A percentile compares a stretch with the other conserved stretches of the same genome.
phyloP scores from a whole-genome alignment of 176 grass and related monocot genomes.

The Aegilops speltoides region DNA sequence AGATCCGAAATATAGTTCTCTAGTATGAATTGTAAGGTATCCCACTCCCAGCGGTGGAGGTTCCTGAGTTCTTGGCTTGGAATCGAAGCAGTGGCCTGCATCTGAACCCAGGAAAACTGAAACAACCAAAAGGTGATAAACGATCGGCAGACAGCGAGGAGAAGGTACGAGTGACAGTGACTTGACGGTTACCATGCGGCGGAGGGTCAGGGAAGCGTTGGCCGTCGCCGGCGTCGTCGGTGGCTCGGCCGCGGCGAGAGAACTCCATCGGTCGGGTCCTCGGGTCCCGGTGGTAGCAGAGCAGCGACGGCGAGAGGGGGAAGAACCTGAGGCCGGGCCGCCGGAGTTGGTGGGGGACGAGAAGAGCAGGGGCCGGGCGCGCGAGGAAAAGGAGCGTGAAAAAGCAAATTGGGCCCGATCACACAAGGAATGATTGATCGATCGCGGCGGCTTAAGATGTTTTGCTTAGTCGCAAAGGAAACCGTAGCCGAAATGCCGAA shows the following conservation, averaged over 20 bases:
- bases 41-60: background rate
- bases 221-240: background rate
- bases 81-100: background rate
- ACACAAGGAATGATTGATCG: no score
- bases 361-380: background rate
- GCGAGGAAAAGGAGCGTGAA: background rate
- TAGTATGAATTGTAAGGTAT: background rate
- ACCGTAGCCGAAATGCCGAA: background rate
- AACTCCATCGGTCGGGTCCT: slow-evolving; percentile 19
- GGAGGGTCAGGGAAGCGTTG: slow-evolving; percentile 22
- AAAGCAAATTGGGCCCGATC: no score
- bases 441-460: background rate
- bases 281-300: background rate
- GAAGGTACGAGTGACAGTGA: background rate
- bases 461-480: background rate
- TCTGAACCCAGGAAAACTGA: background rate
- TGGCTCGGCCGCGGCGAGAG: slow-evolving; percentile 11
- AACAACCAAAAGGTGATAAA: background rate
- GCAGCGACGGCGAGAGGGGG: background rate
- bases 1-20: background rate
- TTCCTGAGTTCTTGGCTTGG: background rate
- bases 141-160: background rate
- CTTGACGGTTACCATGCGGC: background rate
- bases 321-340: background rate
- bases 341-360: background rate